A percentile compares a stretch with the other conserved stretches of the same genome.
Conservation (phyloP, 768 basidiomycete genomes). For the Pulveroboletus ravenelii region DNA sequence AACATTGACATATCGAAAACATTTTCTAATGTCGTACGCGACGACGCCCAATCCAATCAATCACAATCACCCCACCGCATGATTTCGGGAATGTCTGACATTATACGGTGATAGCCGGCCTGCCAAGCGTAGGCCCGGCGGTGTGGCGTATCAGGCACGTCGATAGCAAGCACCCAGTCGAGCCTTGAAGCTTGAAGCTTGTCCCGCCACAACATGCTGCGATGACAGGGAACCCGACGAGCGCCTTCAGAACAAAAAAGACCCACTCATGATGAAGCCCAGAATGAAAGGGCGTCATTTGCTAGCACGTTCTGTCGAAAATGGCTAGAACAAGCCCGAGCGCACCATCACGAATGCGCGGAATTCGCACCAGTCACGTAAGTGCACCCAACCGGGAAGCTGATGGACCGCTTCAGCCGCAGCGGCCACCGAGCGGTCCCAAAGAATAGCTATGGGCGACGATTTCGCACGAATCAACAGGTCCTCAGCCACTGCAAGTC, state of each 20-base stretch:
- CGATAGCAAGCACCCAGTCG: too few relatives aligned
- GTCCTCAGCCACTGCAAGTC: background rate
- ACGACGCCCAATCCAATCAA: background rate
- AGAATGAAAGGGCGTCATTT: slow-evolving; percentile 36
- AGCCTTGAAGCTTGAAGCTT: too few relatives aligned
- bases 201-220: too few relatives aligned
- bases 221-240: too few relatives aligned
- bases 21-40: background rate
- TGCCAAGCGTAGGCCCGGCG: too few relatives aligned
- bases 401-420: slow-evolving; percentile 27
- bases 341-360: background rate
- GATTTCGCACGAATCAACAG: background rate
- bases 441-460: slow-evolving; percentile 27
- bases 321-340: slow-evolving; percentile 7
- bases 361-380: slow-evolving; percentile 4
- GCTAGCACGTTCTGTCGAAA: slow-evolving; percentile 20
- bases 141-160: too few relatives aligned
- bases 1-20: background rate
- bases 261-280: slow-evolving; percentile 33
- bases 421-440: slow-evolving; percentile 38
- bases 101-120: background rate
- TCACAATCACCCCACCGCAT: background rate
- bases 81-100: background rate
- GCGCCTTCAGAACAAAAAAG: too few relatives aligned
- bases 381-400: slow-evolving; percentile 11